These are phyloP conservation scores for Sanguinoderma infundibulare DNA, from an alignment of 1,284 basidiomycete genomes.

Conservation along the genomic window DNA sequence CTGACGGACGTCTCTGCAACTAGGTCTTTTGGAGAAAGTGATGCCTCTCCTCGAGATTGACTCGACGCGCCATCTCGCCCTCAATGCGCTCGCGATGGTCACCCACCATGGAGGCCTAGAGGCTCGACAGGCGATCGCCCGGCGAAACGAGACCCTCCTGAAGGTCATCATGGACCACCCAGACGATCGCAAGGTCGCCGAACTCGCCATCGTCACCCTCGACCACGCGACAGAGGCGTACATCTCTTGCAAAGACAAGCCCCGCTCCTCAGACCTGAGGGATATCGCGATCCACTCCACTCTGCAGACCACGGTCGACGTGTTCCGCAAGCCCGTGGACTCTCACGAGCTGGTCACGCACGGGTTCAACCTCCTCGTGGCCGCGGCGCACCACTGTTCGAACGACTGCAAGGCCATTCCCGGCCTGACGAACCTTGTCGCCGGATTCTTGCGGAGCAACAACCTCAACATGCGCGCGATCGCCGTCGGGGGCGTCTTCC, in stretches of 20 bases:
- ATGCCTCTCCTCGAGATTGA: slow-evolving; percentile 52
- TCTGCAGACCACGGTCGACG: slow-evolving; percentile 9
- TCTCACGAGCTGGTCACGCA: slow-evolving; percentile 50
- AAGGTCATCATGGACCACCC: slow-evolving; percentile 49
- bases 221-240: slow-evolving; percentile 52
- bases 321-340: slow-evolving; percentile 44
- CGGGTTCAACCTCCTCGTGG: slow-evolving; percentile 48
- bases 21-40: slow-evolving; percentile 57
- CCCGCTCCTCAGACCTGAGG: slow-evolving; percentile 28
- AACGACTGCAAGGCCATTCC: slow-evolving; percentile 46
- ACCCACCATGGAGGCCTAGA: slow-evolving; percentile 61
- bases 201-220: slow-evolving; percentile 52
- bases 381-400: slow-evolving; percentile 45
- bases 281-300: slow-evolving; percentile 21
- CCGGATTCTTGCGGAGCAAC: slow-evolving; percentile 53
- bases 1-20: not conserved
- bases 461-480: slow-evolving; percentile 51
- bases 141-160: slow-evolving; percentile 42
- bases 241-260: slow-evolving; percentile 44
- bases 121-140: slow-evolving; percentile 53
- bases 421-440: slow-evolving; percentile 49
- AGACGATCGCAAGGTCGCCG: slow-evolving; percentile 50
- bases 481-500: slow-evolving; percentile 53
- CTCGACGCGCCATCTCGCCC: slow-evolving; percentile 49
- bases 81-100: slow-evolving; percentile 55